phyloP scores from a whole-genome alignment of 176 grass and related monocot species.

The Eremochloa ophiuroides region DNA sequence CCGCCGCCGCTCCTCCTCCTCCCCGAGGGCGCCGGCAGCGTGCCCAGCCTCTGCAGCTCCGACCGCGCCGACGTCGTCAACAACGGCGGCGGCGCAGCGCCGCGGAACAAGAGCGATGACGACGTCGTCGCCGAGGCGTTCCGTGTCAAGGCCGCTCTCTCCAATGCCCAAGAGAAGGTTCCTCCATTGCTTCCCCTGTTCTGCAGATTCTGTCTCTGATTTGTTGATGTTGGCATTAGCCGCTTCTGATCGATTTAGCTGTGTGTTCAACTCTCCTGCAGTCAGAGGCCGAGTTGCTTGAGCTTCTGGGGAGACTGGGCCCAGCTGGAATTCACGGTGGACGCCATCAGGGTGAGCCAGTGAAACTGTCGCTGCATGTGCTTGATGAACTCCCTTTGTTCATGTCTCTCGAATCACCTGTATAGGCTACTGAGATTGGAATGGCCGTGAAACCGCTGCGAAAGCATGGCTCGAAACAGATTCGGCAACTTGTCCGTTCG shows the following conservation, averaged over 20 bases:
- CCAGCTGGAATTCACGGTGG: constrained; percentile 54
- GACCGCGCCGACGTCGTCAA: constrained; percentile 43
- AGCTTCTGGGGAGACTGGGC: constrained; percentile 40
- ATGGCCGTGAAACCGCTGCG: constrained; percentile 38
- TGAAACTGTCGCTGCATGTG: neutral
- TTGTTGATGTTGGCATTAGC: neutral
- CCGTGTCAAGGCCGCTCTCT: constrained; percentile 48
- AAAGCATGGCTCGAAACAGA: constrained; percentile 50
- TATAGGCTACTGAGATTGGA: constrained; percentile 66
- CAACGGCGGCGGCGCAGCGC: constrained; percentile 2
- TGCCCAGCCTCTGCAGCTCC: constrained; percentile 57
- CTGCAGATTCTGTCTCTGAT: neutral
- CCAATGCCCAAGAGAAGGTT: constrained; percentile 35
- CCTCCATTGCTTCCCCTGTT: neutral
- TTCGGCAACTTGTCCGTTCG: constrained; percentile 50
- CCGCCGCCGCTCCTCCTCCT: neutral
- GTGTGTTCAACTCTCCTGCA: constrained; percentile 15
- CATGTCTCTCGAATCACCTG: constrained; percentile 6
- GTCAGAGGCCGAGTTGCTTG: constrained; percentile 53
- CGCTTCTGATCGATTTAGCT: neutral
- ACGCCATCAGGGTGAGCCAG: constrained; percentile 50
- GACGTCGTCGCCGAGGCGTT: constrained; percentile 25
- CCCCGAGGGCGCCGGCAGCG: constrained; percentile 31
- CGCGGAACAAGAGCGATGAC: neutral
- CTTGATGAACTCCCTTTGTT: constrained; percentile 19